Percentiles rank a stretch among this genome's conserved stretches.
Evolutionary conservation across 164 flowering plant species (phyloP).

Genomic region (Echeveria elegans): DNA sequence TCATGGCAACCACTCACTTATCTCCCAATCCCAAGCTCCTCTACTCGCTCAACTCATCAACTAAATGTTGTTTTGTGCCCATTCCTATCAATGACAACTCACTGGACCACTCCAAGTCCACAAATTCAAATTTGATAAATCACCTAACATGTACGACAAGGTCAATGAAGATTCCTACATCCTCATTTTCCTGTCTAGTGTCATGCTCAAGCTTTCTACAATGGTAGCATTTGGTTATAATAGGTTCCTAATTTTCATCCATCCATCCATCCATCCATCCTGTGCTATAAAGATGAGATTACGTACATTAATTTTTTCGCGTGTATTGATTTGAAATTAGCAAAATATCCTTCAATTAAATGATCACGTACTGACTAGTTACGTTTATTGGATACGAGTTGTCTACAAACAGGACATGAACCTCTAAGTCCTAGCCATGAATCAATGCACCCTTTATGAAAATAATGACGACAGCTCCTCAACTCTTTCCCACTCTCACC

Average conservation of each 20-base stretch:
- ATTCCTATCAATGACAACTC: background rate
- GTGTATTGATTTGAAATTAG: too few relatives aligned
- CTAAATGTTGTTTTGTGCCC: background rate
- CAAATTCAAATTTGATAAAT: background rate
- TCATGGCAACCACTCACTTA: slow-evolving; percentile 1
- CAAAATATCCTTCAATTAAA: too few relatives aligned
- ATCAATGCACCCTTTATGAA: slow-evolving; percentile 8
- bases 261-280: too few relatives aligned
- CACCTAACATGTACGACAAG: background rate
- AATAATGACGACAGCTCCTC: slow-evolving; percentile 2
- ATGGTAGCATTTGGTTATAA: background rate
- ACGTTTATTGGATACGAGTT: too few relatives aligned
- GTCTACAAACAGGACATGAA: slow-evolving; percentile 10
- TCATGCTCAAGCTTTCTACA: background rate
- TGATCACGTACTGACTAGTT: too few relatives aligned
- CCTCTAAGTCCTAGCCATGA: background rate
- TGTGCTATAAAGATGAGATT: too few relatives aligned
- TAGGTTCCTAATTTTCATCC: too few relatives aligned
- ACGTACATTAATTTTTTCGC: too few relatives aligned
- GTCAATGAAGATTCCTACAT: background rate
- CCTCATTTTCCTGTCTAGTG: background rate
- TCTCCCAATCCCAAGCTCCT: background rate
- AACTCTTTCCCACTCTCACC: slow-evolving; percentile 4
- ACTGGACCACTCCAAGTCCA: background rate
- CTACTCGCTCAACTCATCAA: background rate